Evolutionary conservation across 2,329 filamentous ascomycete genomes (phyloP), one percentile per base, ranked within the genome.

Genomic region (Raffaelea ambrosiae): DNA sequence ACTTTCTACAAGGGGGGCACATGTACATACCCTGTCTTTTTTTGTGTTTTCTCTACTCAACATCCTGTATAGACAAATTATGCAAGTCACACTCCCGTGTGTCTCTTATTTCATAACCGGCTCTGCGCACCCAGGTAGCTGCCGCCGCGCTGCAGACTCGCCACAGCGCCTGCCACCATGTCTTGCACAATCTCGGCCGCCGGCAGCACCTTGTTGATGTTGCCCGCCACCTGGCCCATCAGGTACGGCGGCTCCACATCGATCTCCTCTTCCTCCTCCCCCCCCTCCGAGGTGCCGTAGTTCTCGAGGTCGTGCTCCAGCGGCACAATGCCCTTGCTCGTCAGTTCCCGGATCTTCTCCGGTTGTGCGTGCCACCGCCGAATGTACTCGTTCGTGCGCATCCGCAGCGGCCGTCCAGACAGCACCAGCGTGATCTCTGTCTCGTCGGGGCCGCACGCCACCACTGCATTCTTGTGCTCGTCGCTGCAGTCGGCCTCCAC

Each of bases 151-250:
- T 72, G 79, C 57, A 94, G 61, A 72, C 84, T 79, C 2, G 77
- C 73, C 9, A 82, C 80, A 1, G 87, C 88, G 63, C 90, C 83
- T 19, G 69, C 67, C 10, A 95, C 86, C 88, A 97, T 96, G 55
- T 94, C 88, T 51, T 82, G 77, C n/a, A 97, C 82, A 68, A 97
- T 95, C 54, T 83, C 76, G 42, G 71, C 77, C 0, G 91, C 91
- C 0, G 90, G 88, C 70, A 93, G 81, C 51, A 96, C 79, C 55
- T 83, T 80, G 31, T 70, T 65, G 49, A 96, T 86, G 1, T 83
- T 76, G 2, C 86, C 90, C 1, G 88, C 86, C 9, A 96, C 90
- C 69, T 95, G 88, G 1, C 91, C 91, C 91, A 96, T 96, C 59
- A 96, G 63, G 65, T 91, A 89, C 13, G 91, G 91, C 48, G 86